These are phyloP conservation scores for Chrysoporthe cubensis DNA, from an alignment of 2,329 filamentous ascomycete species.

Conservation along the genomic window DNA sequence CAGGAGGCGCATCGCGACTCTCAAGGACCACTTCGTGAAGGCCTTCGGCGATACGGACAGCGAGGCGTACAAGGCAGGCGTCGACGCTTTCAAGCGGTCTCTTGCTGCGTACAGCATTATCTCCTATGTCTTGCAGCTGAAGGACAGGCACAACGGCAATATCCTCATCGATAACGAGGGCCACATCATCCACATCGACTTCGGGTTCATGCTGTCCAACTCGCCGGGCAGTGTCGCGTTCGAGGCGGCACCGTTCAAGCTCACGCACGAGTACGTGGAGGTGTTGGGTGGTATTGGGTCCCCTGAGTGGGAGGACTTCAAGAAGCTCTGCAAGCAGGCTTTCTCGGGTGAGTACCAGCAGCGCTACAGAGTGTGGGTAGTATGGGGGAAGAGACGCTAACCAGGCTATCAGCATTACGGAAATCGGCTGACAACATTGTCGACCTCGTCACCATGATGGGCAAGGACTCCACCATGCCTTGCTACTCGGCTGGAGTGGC, in stretches of 20 bases:
- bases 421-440: slow-evolving; percentile 81
- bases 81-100: slow-evolving; percentile 80
- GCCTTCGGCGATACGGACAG: slow-evolving; percentile 74
- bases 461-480: slow-evolving; percentile 80
- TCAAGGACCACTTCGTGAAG: slow-evolving; percentile 82
- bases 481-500: slow-evolving; percentile 77
- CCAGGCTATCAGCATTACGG: slow-evolving; percentile 60
- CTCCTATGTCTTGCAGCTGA: slow-evolving; percentile 81
- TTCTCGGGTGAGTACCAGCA: slow-evolving; percentile 66
- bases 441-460: slow-evolving; percentile 84
- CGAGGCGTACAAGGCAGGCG: slow-evolving; percentile 70
- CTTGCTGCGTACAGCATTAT: slow-evolving; percentile 86
- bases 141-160: slow-evolving; percentile 86
- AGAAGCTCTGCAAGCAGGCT: slow-evolving; percentile 78
- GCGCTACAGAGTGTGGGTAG: neutral
- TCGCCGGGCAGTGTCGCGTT: slow-evolving; percentile 84
- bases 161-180: slow-evolving; percentile 84
- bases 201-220: slow-evolving; percentile 89
- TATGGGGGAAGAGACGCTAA: slow-evolving; percentile 27
- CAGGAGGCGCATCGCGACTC: slow-evolving; percentile 74
- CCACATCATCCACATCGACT: slow-evolving; percentile 87
- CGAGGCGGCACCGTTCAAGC: slow-evolving; percentile 84
- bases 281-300: slow-evolving; percentile 76
- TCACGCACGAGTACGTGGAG: slow-evolving; percentile 82
- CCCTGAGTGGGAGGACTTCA: slow-evolving; percentile 74